Conservation (phyloP, 1,284 basidiomycete genomes). For the Bjerkandera adusta region DNA sequence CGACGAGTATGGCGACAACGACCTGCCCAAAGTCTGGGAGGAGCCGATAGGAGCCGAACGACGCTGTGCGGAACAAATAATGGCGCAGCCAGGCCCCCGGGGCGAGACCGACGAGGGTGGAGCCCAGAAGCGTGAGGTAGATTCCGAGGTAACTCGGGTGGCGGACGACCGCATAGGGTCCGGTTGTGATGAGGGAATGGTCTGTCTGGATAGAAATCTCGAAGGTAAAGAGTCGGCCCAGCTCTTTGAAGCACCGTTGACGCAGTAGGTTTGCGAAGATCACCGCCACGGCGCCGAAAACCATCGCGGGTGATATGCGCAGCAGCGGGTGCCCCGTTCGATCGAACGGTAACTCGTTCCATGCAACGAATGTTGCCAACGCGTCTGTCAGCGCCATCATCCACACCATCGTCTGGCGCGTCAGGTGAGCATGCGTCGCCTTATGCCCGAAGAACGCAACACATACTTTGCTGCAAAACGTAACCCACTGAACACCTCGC, state of each 20-base stretch:
- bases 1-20: slow-evolving; percentile 22
- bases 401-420: slow-evolving; percentile 27
- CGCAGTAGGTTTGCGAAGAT: slow-evolving; percentile 21
- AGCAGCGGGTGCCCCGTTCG: slow-evolving; percentile 3
- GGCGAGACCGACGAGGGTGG: slow-evolving; percentile 22
- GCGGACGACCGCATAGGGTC: slow-evolving; percentile 29
- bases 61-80: slow-evolving; percentile 15
- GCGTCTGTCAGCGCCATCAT: slow-evolving; percentile 24
- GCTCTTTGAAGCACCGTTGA: slow-evolving; percentile 25
- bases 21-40: slow-evolving; percentile 13
- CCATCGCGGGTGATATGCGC: slow-evolving; percentile 17
- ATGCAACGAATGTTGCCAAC: slow-evolving; percentile 20
- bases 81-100: slow-evolving; percentile 27
- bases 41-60: slow-evolving; percentile 35
- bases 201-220: slow-evolving; percentile 27
- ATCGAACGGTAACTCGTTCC: slow-evolving; percentile 1
- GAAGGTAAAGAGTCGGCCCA: slow-evolving; percentile 30
- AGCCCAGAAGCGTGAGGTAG: slow-evolving; percentile 26
- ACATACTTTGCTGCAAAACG: slow-evolving; percentile 30
- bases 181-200: slow-evolving; percentile 27
- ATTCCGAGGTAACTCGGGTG: slow-evolving; percentile 32
- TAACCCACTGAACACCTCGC: slow-evolving; percentile 28
- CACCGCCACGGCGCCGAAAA: slow-evolving; percentile 19
- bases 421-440: neutral
- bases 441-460: neutral